These are phyloP conservation scores for Angophora floribunda DNA, from an alignment of 345 rosid species.

Conservation along the genomic window DNA sequence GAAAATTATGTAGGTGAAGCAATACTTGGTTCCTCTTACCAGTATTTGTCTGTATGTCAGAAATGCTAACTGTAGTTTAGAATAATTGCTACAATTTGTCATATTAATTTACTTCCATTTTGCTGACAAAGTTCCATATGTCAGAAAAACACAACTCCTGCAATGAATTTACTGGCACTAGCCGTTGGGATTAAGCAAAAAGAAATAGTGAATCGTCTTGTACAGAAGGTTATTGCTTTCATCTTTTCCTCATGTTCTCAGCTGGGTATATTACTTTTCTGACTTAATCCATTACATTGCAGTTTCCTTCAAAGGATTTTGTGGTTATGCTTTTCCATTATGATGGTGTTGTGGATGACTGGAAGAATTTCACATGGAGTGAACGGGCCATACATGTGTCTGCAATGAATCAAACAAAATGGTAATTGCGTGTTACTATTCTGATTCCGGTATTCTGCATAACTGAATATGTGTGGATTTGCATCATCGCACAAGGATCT, in stretches of 20 bases:
- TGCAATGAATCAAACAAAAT: constrained; percentile 50
- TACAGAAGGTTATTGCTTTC: not conserved
- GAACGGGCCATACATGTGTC: constrained; percentile 30
- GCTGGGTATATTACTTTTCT: not conserved
- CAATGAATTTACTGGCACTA: constrained; percentile 5
- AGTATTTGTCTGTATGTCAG: not conserved
- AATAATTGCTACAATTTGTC: not conserved
- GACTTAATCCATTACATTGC: not conserved
- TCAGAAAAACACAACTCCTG: not conserved
- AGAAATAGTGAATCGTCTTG: constrained; percentile 1
- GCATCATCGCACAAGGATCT: not conserved
- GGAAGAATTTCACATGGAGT: constrained; percentile 41
- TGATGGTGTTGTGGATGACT: constrained; percentile 39
- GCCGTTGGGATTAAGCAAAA: constrained; percentile 8
- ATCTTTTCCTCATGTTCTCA: not conserved
- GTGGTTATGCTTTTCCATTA: constrained; percentile 54
- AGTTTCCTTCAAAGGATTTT: constrained; percentile 33
- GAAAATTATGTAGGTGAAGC: constrained; percentile 2
- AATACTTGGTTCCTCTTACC: not conserved
- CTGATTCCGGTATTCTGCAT: not conserved
- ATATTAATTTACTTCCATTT: not conserved
- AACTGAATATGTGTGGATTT: not conserved
- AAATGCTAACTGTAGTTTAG: not conserved
- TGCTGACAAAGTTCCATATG: not conserved
- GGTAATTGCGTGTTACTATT: constrained; percentile 12